Evolutionary conservation across 768 basidiomycete species (phyloP), one percentile per base, ranked within the genome.

Genomic region (Pisolithus marmoratus): DNA sequence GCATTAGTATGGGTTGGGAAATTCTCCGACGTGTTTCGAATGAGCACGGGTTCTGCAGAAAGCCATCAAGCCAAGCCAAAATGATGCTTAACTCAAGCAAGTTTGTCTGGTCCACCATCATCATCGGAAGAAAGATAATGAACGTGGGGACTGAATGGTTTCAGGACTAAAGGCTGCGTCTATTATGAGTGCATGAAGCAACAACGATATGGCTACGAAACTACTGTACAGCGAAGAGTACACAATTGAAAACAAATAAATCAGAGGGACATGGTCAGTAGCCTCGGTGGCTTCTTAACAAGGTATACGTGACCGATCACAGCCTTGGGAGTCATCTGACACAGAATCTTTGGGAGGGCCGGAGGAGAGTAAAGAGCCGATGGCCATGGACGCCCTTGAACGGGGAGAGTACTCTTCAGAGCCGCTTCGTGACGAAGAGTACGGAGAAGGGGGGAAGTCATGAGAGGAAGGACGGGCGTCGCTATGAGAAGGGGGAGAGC

Each of bases 331-430:
- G 42, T 68, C 67, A 4, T 70, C 68, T 4, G 54, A 56, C 41
- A 26, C 50, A 43, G 61, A 22, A 44, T 70, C 68, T 54, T 60
- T 63, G 34, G 52, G 54, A 27, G 65, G 75, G 63, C 48, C 78
- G 59, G 60, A 72, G 53, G 83, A 80, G 22, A 89, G 75, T 27
- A 91, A 69, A 1, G 86, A 86, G 24, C 84, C 87, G 58, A 91
- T 90, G 41, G 85, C 82, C 88, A 90, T 90, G 36, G 84, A 83
- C 15, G 80, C 80, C 51, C 83, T 75, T 49, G 85, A 82, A 45
- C 83, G 79, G 41, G 86, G 85, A 1, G 86, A 88, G 59, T 79
- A 84, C 55, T 82, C 82, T 46, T 80, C 80, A 15, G 84, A 83
- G 51, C 82, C 79, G 52, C 84, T 84, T 36, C 80, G 78, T 14